Conservation (phyloP, 805 yeast species). For the Candida cerambycidarum region DNA sequence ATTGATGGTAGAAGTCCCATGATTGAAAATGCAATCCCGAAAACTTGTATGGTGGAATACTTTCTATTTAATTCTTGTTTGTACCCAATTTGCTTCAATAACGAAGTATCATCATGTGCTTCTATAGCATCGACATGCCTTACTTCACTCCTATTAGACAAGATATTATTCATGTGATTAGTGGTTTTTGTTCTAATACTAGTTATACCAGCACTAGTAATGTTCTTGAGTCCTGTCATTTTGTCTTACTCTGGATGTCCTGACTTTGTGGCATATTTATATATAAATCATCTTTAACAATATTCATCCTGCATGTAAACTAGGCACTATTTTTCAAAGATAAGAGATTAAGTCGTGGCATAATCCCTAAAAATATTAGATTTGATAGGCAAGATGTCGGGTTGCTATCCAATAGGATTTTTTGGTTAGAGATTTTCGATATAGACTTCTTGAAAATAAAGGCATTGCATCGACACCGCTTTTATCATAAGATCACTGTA, state of each 20-base stretch:
- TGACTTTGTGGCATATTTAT: neutral
- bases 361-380: too few species aligned
- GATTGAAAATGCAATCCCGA: slow-evolving; percentile 69
- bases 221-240: slow-evolving; percentile 4
- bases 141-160: slow-evolving; percentile 20
- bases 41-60: slow-evolving; percentile 61
- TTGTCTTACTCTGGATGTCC: neutral
- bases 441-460: too few species aligned
- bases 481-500: too few species aligned
- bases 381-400: too few species aligned
- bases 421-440: too few species aligned
- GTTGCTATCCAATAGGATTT: too few species aligned
- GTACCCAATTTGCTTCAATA: slow-evolving; percentile 61
- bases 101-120: slow-evolving; percentile 20
- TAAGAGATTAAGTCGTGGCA: neutral
- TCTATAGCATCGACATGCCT: slow-evolving; percentile 19
- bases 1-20: slow-evolving; percentile 71
- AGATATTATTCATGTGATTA: slow-evolving; percentile 12
- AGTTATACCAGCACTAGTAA: slow-evolving; percentile 11
- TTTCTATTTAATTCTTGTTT: slow-evolving; percentile 65
- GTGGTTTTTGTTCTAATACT: slow-evolving; percentile 10
- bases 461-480: too few species aligned
- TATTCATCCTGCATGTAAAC: neutral
- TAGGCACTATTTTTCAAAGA: neutral
- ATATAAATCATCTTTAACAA: neutral